Percentiles rank a stretch among this genome's conserved stretches.
These are phyloP conservation scores for Epichloe baconii DNA, from an alignment of 2,329 filamentous ascomycete species.

Conservation along the genomic window DNA sequence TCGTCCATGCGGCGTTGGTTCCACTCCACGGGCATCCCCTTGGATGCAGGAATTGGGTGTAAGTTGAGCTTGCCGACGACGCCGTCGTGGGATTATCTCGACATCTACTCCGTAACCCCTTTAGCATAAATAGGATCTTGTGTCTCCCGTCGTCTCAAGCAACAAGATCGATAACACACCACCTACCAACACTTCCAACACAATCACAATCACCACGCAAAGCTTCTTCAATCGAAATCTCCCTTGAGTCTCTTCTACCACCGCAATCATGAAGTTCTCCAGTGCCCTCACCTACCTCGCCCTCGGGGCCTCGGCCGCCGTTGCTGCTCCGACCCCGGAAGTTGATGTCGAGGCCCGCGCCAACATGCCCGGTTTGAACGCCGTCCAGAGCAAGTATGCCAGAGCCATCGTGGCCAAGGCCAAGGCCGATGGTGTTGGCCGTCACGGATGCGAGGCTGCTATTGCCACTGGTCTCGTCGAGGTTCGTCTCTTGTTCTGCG, in stretches of 20 bases:
- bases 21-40: neutral
- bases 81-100: neutral
- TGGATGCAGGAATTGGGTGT: neutral
- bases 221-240: neutral
- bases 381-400: constrained; percentile 9
- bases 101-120: neutral
- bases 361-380: constrained; percentile 11
- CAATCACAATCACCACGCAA: neutral
- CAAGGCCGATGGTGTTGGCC: constrained; percentile 8
- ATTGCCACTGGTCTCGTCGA: constrained; percentile 12
- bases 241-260: neutral
- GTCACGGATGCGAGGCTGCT: constrained; percentile 11
- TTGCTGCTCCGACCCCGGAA: neutral
- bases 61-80: neutral
- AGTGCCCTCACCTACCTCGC: neutral
- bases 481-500: constrained; percentile 4
- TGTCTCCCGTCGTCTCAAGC: too few species aligned
- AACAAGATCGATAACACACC: too few species aligned
- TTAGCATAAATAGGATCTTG: neutral
- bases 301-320: neutral
- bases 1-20: neutral
- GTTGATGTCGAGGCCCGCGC: constrained; percentile 3
- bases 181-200: neutral
- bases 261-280: constrained; percentile 5
- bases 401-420: constrained; percentile 10